Evolutionary conservation across 352 stramenopile species (phyloP).

Genomic region (Globisporangium cederbergense): DNA sequence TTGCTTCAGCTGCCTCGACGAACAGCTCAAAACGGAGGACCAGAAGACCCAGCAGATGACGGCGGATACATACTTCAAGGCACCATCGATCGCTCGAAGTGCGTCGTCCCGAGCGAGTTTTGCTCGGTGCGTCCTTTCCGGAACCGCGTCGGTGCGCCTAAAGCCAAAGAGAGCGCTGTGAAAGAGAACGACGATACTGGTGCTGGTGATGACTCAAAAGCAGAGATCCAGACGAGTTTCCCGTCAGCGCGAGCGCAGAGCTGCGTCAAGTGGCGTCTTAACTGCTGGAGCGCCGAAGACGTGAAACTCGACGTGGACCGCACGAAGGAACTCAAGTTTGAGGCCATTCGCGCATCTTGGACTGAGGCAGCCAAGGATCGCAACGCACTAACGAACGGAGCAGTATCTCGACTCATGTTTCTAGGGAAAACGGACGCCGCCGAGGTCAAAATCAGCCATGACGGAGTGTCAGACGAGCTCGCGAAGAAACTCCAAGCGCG

Average conservation of each 20-base stretch:
- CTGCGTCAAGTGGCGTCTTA: constrained; percentile 38
- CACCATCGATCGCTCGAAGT: constrained; percentile 48
- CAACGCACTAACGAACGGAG: constrained; percentile 38
- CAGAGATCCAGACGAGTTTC: constrained; percentile 2
- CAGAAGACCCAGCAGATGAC: constrained; percentile 6
- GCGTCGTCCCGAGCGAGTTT: constrained; percentile 40
- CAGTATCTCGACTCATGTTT: constrained; percentile 46
- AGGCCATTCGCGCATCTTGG: constrained; percentile 50
- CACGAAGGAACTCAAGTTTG: constrained; percentile 45
- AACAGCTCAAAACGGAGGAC: not conserved
- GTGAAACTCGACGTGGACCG: constrained; percentile 60
- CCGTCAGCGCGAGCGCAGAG: constrained; percentile 3
- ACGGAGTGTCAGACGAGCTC: constrained; percentile 45
- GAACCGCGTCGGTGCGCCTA: constrained; percentile 15
- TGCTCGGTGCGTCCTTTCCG: constrained; percentile 57
- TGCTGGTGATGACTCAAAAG: not conserved
- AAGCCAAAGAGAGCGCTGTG: not conserved
- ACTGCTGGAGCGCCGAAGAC: constrained; percentile 58
- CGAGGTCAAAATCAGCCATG: constrained; percentile 33
- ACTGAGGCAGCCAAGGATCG: constrained; percentile 49
- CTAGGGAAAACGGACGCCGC: constrained; percentile 41
- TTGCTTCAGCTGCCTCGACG: constrained; percentile 60
- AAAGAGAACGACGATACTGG: constrained; percentile 12
- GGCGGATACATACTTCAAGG: constrained; percentile 61
- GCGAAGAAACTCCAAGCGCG: constrained; percentile 32